Evolutionary conservation across 2,329 filamentous ascomycete genomes (phyloP), one percentile per base, ranked within the genome.

Genomic region (Stagonosporopsis vannaccii): DNA sequence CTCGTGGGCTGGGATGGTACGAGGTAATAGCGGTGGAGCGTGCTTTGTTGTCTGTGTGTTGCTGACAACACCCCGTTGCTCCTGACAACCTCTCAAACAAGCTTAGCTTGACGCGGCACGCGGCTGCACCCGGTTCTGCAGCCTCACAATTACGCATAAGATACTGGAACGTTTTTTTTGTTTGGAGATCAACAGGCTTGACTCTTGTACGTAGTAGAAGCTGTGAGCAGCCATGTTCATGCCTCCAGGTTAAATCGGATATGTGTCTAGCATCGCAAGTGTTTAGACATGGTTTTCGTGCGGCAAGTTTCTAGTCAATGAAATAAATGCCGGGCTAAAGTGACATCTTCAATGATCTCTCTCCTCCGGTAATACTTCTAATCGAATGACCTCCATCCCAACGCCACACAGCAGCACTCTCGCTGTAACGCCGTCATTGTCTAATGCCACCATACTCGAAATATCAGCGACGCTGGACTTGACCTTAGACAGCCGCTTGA

Each of bases 401-500:
- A 75, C 71, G 17, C 73, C 73, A 39, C 72, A 74, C 2, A 75
- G 47, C 49, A 75, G 35, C 5, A 75, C 61, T 49, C 51, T 65
- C 30, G 64, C 60, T 0, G 30, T 46, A 4, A 35, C 43, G 6
- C 48, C 60, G 12, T 8, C 17, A 6, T n/a, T 13, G 2, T 60
- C 59, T n/a, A 80, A 65, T 2, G 80, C 60, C n/a, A 78, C 79
- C 68, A 86, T 70, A 25, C 79, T 78, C 2, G 83, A 82, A 17
- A 84, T 79, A 71, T 87, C 85, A 13, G 84, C 84, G 3, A 87
- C 82, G 23, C 78, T 74, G 19, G 81, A 84, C 56, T 72, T 77
- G 13, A 68, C 56, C 50, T 74, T 77, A 9, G 54, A 51, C 15
- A 72, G 13, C 8, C 69, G 69, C 50, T 60, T 66, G 6, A 81